Evolutionary conservation across 176 grass and related monocot species (phyloP).

Genomic region (Cenchrus americanus): DNA sequence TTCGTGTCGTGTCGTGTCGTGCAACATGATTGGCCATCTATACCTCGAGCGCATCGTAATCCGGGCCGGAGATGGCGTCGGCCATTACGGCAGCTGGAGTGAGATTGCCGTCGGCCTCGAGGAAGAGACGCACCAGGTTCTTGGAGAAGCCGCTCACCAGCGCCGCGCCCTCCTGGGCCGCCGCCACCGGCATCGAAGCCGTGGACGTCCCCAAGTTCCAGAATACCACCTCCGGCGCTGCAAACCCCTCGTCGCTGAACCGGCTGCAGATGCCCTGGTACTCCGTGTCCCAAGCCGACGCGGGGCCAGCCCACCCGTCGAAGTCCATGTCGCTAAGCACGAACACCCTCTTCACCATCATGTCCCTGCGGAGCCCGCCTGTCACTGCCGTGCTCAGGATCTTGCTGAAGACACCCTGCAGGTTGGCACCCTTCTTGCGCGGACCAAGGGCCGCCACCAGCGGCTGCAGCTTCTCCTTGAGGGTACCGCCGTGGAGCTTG

Average conservation of each 20-base stretch:
- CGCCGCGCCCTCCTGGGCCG: constrained; percentile 50
- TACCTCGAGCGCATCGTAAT: constrained; percentile 26
- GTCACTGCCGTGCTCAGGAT: constrained; percentile 54
- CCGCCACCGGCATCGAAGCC: constrained; percentile 51
- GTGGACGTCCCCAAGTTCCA: constrained; percentile 72
- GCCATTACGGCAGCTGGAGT: constrained; percentile 5
- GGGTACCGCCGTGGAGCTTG: constrained; percentile 45
- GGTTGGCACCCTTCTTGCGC: constrained; percentile 51
- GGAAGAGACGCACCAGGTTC: constrained; percentile 61
- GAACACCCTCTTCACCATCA: constrained; percentile 71
- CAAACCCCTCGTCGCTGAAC: constrained; percentile 47
- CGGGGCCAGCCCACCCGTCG: constrained; percentile 24
- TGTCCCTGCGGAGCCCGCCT: constrained; percentile 53
- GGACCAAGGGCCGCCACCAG: constrained; percentile 40
- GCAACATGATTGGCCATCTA: too few relatives aligned
- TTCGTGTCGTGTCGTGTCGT: too few relatives aligned
- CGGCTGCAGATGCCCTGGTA: constrained; percentile 51
- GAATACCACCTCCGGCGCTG: constrained; percentile 70
- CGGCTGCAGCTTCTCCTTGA: constrained; percentile 60
- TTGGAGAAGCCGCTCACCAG: constrained; percentile 68
- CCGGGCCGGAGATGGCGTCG: constrained; percentile 10
- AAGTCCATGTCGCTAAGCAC: constrained; percentile 89
- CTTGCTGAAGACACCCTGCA: constrained; percentile 59
- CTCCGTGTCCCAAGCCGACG: constrained; percentile 48
- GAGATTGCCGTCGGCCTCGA: constrained; percentile 5